Conservation (phyloP, 805 yeast species). For the Wickerhamomyces tratensis region DNA sequence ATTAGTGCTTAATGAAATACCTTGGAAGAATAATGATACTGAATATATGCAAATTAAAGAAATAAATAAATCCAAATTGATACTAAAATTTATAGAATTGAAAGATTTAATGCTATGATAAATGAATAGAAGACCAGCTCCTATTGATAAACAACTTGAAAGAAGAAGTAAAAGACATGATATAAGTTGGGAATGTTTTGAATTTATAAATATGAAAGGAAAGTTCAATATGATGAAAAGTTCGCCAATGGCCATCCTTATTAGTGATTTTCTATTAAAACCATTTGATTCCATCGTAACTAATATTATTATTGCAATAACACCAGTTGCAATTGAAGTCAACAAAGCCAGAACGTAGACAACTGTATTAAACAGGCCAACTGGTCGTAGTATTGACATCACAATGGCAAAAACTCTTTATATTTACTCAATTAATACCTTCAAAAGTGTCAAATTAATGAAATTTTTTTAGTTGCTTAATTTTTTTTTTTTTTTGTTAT, state of each 20-base stretch:
- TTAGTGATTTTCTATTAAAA: conserved; percentile 1
- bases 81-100: background rate
- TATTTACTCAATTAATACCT: too few species aligned
- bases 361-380: background rate
- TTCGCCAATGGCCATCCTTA: conserved; percentile 6
- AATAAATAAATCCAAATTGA: conserved; percentile 1
- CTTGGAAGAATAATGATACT: conserved; percentile 3
- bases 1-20: conserved; percentile 3
- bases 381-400: background rate
- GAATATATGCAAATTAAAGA: conserved; percentile 5
- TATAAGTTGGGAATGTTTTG: background rate
- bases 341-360: background rate
- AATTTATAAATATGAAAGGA: conserved; percentile 3
- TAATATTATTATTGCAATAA: conserved; percentile 5
- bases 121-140: conserved; percentile 16
- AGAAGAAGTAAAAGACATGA: background rate
- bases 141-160: conserved; percentile 9
- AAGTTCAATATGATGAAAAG: conserved; percentile 3
- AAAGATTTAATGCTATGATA: background rate
- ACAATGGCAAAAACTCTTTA: too few species aligned
- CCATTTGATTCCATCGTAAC: background rate
- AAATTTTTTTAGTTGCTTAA: too few species aligned
- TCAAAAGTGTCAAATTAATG: too few species aligned
- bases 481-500: too few species aligned
- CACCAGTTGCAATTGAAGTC: background rate